Evolutionary conservation across 1,284 basidiomycete genomes (phyloP), one percentile per base, ranked within the genome.

Genomic region (Testicularia cyperi): DNA sequence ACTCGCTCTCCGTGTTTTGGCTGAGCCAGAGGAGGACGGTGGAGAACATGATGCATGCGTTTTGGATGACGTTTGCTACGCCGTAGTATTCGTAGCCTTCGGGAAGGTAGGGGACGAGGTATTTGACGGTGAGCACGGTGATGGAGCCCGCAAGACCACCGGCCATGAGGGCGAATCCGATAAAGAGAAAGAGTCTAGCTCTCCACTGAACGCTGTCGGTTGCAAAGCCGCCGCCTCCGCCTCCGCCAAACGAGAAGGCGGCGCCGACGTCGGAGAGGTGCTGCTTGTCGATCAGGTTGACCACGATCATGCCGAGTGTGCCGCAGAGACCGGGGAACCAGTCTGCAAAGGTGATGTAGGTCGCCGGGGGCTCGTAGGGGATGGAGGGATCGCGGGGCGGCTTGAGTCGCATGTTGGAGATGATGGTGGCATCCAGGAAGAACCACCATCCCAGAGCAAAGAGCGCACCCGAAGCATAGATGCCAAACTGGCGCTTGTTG

Each of bases 151-250:
- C 92, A 39, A 97, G 78, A 1, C 92, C 94, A 20, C 92, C 92
- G 0, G 92, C 92, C 89, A 97, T 90, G 39, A 97, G 78, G 0
- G 94, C 92, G 72, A 98, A 96, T 0, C 94, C 94, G 56, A 97
- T 83, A 78, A 98, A 98, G 65, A 97, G 79, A 66, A 94, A 85
- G 54, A 94, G 79, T 25, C 92, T 80, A 3, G 92, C 92, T 53
- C 89, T 82, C 88, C 90, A 94, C 14, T 92, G 90, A 1, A 90
- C 57, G 18, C 56, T 58, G 33, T 74, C 88, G 5, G 85, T 80
- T 0, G 86, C 81, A 65, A 90, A 89, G 0, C 44, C 61, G 21
- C 57, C 64, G 13, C 61, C 45, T 6, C 28, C 43, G n/a, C 58
- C 57, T 19, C 55, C 54, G 28, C 64, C 63, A 29, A 70, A 71